These are phyloP conservation scores for Cyberlindnera euphorbiiphila DNA, from an alignment of 805 yeast species.

Conservation along the genomic window DNA sequence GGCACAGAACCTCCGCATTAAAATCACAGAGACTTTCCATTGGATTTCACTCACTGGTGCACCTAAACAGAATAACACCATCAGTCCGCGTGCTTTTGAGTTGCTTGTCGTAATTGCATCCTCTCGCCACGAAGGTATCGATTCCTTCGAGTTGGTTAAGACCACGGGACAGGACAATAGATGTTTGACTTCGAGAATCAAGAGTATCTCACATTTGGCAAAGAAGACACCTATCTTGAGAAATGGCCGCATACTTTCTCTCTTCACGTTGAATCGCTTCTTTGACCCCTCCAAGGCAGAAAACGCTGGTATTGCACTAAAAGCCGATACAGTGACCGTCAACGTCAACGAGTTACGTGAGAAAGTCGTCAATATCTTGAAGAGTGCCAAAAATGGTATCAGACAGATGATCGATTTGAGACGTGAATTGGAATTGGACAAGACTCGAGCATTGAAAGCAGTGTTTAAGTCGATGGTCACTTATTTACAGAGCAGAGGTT, in stretches of 20 bases:
- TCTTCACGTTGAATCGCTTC: slow-evolving; percentile 49
- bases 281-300: slow-evolving; percentile 24
- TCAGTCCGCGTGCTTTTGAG: slow-evolving; percentile 55
- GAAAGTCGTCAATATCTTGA: slow-evolving; percentile 45
- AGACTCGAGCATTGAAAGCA: slow-evolving; percentile 37
- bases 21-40: slow-evolving; percentile 51
- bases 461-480: slow-evolving; percentile 47
- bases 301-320: slow-evolving; percentile 12
- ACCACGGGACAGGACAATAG: slow-evolving; percentile 67
- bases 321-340: slow-evolving; percentile 25
- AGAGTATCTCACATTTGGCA: slow-evolving; percentile 49
- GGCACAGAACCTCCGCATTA: slow-evolving; percentile 22
- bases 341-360: slow-evolving; percentile 29
- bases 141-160: slow-evolving; percentile 52
- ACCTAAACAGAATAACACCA: slow-evolving; percentile 43
- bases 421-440: slow-evolving; percentile 50
- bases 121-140: slow-evolving; percentile 51
- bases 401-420: slow-evolving; percentile 60
- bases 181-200: slow-evolving; percentile 61
- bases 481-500: slow-evolving; percentile 41
- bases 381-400: slow-evolving; percentile 55
- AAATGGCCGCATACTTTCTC: slow-evolving; percentile 50
- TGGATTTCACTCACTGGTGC: slow-evolving; percentile 58
- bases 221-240: slow-evolving; percentile 36
- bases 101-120: slow-evolving; percentile 58